Percentiles rank a stretch among this genome's conserved stretches.
phyloP scores from a whole-genome alignment of 75 land plant species.

The Pinus albicaulis region DNA sequence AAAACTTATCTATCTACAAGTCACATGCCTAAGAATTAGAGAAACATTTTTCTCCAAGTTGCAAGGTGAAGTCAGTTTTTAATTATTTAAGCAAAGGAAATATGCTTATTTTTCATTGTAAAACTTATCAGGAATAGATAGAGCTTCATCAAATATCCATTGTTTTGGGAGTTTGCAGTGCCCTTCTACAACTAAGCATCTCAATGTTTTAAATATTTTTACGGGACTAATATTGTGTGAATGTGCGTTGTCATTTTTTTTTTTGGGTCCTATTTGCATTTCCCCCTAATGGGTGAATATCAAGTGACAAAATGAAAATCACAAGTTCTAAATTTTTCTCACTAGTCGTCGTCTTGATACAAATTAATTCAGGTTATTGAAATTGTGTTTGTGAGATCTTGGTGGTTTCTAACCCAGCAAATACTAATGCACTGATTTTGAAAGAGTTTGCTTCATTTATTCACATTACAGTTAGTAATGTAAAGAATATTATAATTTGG shows the following conservation, averaged over 20 bases:
- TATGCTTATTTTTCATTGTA: background rate
- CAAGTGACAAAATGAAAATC: background rate
- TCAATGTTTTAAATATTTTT: background rate
- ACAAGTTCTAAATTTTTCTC: background rate
- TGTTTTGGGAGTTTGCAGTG: background rate
- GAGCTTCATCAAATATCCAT: background rate
- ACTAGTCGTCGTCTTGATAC: background rate
- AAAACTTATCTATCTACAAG: conserved; percentile 92
- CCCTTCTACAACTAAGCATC: too few relatives aligned
- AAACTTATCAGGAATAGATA: background rate
- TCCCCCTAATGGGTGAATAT: background rate
- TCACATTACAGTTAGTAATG: conserved; percentile 35
- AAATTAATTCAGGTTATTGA: background rate
- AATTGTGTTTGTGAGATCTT: conserved; percentile 44
- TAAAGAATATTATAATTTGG: conserved; percentile 76
- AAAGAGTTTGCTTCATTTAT: conserved; percentile 77
- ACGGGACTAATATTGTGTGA: background rate
- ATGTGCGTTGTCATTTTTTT: background rate
- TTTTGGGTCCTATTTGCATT: background rate
- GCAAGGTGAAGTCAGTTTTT: conserved; percentile 54
- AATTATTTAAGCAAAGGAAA: background rate
- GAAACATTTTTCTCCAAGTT: conserved; percentile 74
- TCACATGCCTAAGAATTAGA: conserved; percentile 92
- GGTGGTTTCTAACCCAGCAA: conserved; percentile 90
- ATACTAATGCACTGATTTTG: conserved; percentile 89